Percentiles rank a stretch among this genome's conserved stretches.
phyloP scores from a whole-genome alignment of 2,329 filamentous ascomycete species.

The Furcasterigmium furcatum region DNA sequence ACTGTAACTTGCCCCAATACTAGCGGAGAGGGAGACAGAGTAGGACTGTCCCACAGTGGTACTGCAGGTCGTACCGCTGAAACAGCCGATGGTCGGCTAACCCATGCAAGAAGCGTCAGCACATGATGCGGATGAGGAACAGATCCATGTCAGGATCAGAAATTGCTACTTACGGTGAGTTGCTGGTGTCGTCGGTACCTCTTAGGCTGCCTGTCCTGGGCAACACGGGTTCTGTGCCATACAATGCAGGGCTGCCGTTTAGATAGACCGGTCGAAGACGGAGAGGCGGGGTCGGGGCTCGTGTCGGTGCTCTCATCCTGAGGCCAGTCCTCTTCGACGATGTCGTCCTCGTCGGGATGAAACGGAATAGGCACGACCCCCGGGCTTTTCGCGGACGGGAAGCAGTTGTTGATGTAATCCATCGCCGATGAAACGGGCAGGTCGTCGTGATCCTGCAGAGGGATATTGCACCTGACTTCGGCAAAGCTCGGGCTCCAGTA shows the following conservation, averaged over 20 bases:
- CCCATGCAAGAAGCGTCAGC: background rate
- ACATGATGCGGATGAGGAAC: too few species aligned
- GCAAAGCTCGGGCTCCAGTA: background rate
- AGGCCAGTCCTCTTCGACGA: background rate
- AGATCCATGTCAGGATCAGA: too few species aligned
- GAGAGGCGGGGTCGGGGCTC: background rate
- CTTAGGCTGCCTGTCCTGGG: background rate
- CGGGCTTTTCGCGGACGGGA: background rate
- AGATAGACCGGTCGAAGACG: background rate
- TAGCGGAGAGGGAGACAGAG: background rate
- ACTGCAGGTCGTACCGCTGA: background rate
- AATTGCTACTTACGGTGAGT: background rate
- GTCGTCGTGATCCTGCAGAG: background rate
- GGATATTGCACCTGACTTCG: background rate
- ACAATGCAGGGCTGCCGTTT: background rate
- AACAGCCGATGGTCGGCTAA: background rate
- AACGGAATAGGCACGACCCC: background rate
- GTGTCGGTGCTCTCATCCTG: too few species aligned
- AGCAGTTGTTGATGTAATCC: background rate
- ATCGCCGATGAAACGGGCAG: background rate
- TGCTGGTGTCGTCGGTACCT: background rate
- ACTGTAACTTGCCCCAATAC: background rate
- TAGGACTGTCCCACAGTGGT: background rate
- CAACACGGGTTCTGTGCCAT: background rate
- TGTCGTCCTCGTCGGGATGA: background rate